A percentile compares a stretch with the other conserved stretches of the same genome.
These are phyloP conservation scores for Ustilago crameri DNA, from an alignment of 1,284 basidiomycete genomes.

Conservation along the genomic window DNA sequence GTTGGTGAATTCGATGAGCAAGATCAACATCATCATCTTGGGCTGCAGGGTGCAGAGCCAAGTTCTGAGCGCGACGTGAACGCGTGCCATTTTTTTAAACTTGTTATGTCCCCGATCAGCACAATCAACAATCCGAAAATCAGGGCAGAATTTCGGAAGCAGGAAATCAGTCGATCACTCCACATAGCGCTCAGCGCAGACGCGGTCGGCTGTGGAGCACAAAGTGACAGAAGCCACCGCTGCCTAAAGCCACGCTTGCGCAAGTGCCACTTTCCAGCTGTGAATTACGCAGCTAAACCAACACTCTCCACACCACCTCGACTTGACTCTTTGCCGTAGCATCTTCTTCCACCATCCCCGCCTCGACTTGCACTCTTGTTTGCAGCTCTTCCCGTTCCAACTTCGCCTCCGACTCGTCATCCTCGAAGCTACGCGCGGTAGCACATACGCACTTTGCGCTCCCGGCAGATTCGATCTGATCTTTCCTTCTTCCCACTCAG, in stretches of 20 bases:
- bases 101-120: slow-evolving; percentile 7
- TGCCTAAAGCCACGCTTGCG: slow-evolving; percentile 12
- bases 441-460: neutral
- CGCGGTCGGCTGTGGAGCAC: neutral
- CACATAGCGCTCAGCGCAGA: slow-evolving; percentile 14
- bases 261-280: slow-evolving; percentile 32
- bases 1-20: neutral
- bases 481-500: neutral
- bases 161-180: slow-evolving; percentile 43
- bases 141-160: slow-evolving; percentile 10
- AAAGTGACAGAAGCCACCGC: neutral
- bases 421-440: too few species aligned
- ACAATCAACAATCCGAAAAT: neutral
- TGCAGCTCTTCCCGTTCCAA: too few species aligned
- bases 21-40: neutral
- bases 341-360: neutral
- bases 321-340: neutral
- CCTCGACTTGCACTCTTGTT: too few species aligned
- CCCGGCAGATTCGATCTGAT: too few species aligned
- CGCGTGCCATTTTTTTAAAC: slow-evolving; percentile 29
- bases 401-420: too few species aligned
- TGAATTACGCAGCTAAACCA: slow-evolving; percentile 14
- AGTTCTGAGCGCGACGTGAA: neutral
- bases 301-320: neutral
- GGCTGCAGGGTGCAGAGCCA: neutral